These are phyloP conservation scores for Exserohilum rostratum DNA, from an alignment of 2,329 filamentous ascomycete species.

Conservation along the genomic window DNA sequence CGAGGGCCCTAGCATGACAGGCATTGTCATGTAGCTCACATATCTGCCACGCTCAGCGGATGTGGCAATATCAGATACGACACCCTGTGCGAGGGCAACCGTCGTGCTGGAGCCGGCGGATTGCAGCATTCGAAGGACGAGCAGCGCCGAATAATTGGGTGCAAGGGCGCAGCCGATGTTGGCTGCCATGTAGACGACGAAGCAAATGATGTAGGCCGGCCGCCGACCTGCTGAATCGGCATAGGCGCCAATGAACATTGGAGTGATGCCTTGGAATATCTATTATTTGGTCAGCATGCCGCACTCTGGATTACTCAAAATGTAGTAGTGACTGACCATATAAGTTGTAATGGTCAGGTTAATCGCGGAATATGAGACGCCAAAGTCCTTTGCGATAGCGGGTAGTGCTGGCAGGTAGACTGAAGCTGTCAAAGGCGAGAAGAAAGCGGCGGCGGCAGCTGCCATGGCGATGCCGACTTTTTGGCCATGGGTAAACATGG, in stretches of 20 bases:
- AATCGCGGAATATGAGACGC: background rate
- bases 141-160: background rate
- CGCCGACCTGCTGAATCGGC: conserved; percentile 1
- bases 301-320: background rate
- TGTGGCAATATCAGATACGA: background rate
- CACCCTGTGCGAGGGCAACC: background rate
- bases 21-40: background rate
- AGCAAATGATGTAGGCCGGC: background rate
- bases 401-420: background rate
- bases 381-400: background rate
- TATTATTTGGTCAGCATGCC: background rate
- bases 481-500: background rate
- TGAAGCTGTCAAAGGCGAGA: background rate
- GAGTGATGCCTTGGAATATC: background rate
- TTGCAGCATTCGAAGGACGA: background rate
- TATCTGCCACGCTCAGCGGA: background rate
- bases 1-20: background rate
- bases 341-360: background rate
- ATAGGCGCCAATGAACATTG: background rate
- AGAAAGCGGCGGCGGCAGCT: background rate
- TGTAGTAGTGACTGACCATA: background rate
- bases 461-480: background rate
- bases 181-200: background rate
- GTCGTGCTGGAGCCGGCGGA: background rate
- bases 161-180: background rate